Base-by-base conservation (phyloP, 139 green algal genomes). In the Chlorella sp. region DNA sequence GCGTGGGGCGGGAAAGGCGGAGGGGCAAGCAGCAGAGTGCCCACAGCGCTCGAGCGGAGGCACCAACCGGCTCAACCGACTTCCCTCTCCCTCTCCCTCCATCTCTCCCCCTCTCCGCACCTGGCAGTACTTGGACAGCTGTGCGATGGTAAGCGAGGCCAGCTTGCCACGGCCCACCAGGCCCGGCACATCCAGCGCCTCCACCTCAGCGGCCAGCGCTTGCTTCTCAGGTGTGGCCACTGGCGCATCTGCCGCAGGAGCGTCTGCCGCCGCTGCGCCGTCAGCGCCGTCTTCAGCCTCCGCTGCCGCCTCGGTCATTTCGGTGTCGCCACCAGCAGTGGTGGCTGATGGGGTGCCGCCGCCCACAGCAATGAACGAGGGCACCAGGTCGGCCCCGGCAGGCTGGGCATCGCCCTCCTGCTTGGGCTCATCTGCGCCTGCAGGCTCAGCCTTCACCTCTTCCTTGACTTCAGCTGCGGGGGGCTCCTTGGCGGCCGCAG, bases 91-190 rank as follows among this genome's bases (percentile, higher is more conserved):
- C n/a, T n/a, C n/a, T n/a, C n/a, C n/a, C n/a, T n/a, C n/a, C 3
- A 83, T 30, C 21, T 83, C 62, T 6, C 62, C 62, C 62, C 73
- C 73, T 63, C 74, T 63, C 63, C 78, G 78, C 63, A 83, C 39
- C 36, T 63, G 26, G 20, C 74, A 26, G 63, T 83, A 83, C 78
- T 83, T 83, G 65, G 39, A 51, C 4, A 83, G 63, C 63, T 83
- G 63, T 13, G 63, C 78, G 13, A 83, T 60, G 16, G 78, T 83
- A 28, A 83, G 78, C 20, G 30, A 60, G 63, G 78, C 78, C 39
- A 83, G 78, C 78, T 83, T 83, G 62, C 62, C 63, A 1, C 30
- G 39, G 16, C 13, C 41, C 13, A 44, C 78, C 20, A 83, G 78
- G 3, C 63, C 78, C n/a, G 62, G 63, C 41, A 75, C 4, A 44